Conservation (phyloP, 352 stramenopile species). For the Pythium dissimile region DNA sequence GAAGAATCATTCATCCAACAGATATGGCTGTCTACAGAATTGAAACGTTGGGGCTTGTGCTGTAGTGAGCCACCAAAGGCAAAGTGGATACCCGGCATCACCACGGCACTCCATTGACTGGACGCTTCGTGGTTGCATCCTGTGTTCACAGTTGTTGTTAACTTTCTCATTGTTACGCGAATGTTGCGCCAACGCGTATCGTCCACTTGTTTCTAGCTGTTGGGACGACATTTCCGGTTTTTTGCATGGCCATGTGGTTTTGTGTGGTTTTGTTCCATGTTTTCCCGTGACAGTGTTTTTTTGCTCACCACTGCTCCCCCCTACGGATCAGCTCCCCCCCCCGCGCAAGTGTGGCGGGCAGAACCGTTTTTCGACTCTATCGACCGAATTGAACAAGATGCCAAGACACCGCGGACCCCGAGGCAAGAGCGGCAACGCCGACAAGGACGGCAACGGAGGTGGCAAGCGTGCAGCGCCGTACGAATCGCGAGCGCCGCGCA, state of each 20-base stretch:
- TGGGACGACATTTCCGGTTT: neutral
- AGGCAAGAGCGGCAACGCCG: slow-evolving; percentile 16
- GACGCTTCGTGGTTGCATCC: too few relatives aligned
- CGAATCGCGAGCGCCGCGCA: slow-evolving; percentile 15
- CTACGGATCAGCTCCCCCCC: neutral
- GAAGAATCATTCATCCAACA: too few relatives aligned
- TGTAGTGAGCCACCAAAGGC: too few relatives aligned
- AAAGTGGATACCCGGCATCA: too few relatives aligned
- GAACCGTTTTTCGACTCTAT: neutral
- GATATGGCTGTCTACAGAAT: too few relatives aligned
- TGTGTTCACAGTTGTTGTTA: too few relatives aligned
- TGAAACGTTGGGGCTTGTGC: too few relatives aligned
- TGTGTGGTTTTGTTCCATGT: neutral
- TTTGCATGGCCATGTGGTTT: neutral
- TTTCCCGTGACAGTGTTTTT: neutral
- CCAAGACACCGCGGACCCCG: slow-evolving; percentile 18
- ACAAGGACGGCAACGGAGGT: slow-evolving; percentile 14
- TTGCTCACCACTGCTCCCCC: neutral
- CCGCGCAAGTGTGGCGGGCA: neutral
- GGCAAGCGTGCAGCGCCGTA: slow-evolving; percentile 23
- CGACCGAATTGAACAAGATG: slow-evolving; percentile 2
- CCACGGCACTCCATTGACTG: too few relatives aligned
- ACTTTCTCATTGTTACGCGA: too few relatives aligned
- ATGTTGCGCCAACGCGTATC: too few relatives aligned
- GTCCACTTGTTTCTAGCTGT: neutral